These are phyloP conservation scores for Scheffersomyces insectosa DNA, from an alignment of 1,139 yeast genomes.

Conservation along the genomic window DNA sequence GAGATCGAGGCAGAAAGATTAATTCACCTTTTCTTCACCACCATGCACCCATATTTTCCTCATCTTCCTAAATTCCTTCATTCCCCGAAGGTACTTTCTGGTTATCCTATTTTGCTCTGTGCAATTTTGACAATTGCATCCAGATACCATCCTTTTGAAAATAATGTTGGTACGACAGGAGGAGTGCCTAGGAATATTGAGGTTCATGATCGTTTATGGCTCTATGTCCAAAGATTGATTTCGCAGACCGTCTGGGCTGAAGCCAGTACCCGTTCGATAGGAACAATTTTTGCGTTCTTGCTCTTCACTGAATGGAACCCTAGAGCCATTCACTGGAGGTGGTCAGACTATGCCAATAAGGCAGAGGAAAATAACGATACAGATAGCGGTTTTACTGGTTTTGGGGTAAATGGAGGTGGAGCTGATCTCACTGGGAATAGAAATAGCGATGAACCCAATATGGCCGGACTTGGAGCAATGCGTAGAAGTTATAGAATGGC, in stretches of 20 bases:
- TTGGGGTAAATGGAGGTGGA: not conserved
- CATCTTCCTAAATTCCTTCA: constrained; percentile 77
- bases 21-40: constrained; percentile 65
- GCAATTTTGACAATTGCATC: constrained; percentile 79
- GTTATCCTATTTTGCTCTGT: constrained; percentile 78
- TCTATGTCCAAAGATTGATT: constrained; percentile 75
- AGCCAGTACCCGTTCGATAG: constrained; percentile 83
- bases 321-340: constrained; percentile 85
- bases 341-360: constrained; percentile 82
- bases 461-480: constrained; percentile 82
- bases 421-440: constrained; percentile 2
- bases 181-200: constrained; percentile 53
- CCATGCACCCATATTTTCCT: constrained; percentile 90
- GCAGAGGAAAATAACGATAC: constrained; percentile 38
- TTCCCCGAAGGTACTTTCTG: constrained; percentile 63
- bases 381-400: constrained; percentile 7
- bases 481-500: constrained; percentile 87
- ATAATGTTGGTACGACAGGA: constrained; percentile 27
- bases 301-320: constrained; percentile 97
- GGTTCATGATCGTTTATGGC: constrained; percentile 80
- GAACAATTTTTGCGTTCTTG: constrained; percentile 81
- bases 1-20: constrained; percentile 67
- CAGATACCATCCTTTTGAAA: constrained; percentile 63
- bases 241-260: constrained; percentile 95
- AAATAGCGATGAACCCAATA: constrained; percentile 41